Evolutionary conservation across 129 eudicot species (phyloP).

Genomic region (Arctium lappa): DNA sequence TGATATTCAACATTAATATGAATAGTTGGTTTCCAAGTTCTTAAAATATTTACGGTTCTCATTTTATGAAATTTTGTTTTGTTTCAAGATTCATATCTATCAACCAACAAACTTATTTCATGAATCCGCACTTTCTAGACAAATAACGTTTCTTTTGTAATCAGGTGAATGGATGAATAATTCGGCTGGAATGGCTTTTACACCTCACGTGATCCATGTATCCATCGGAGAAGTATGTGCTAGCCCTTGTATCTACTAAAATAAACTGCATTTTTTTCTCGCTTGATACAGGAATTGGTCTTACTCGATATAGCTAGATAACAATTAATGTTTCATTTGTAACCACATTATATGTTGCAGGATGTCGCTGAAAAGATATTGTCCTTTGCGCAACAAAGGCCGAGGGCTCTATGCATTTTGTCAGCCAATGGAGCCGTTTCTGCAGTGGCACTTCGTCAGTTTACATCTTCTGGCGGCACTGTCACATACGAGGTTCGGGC

Average conservation of each 20-base stretch:
- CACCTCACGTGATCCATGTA: slow-evolving; percentile 74
- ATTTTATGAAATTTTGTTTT: too few relatives aligned
- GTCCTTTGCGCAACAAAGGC: slow-evolving; percentile 61
- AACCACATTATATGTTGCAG: slow-evolving; percentile 31
- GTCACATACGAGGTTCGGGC: slow-evolving; percentile 63
- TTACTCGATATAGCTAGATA: neutral
- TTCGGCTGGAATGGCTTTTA: slow-evolving; percentile 87
- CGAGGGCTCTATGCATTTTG: slow-evolving; percentile 72
- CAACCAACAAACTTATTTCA: neutral
- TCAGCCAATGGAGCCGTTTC: slow-evolving; percentile 73
- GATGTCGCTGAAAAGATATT: slow-evolving; percentile 66
- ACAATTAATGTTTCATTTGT: neutral
- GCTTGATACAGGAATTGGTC: neutral
- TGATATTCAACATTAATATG: too few relatives aligned
- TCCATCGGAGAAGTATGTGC: slow-evolving; percentile 64
- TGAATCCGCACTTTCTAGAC: neutral
- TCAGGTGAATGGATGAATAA: slow-evolving; percentile 93
- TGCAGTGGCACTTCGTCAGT: slow-evolving; percentile 51
- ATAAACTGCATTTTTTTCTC: neutral
- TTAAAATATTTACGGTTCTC: neutral
- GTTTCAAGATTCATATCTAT: neutral
- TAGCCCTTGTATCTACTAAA: neutral
- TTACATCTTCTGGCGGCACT: slow-evolving; percentile 44
- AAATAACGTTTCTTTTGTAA: neutral
- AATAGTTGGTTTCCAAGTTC: neutral